Percentiles rank a stretch among this genome's conserved stretches.
Conservation (phyloP, 2,329 filamentous ascomycete genomes). For the Arthrobotrys conoides region DNA sequence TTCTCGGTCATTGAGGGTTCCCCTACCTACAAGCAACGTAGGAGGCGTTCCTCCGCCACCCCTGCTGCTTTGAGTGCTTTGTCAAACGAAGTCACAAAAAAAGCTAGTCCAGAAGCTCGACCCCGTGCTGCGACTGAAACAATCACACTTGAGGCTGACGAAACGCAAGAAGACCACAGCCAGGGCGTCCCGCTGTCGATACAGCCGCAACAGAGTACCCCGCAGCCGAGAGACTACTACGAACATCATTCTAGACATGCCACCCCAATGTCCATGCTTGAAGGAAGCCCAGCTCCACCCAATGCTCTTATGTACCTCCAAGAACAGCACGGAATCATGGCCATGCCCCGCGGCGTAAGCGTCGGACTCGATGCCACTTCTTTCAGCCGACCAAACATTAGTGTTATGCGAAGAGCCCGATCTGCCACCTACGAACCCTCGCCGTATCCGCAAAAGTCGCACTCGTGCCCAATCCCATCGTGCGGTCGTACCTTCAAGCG, state of each 20-base stretch:
- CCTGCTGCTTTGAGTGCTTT: constrained; percentile 78
- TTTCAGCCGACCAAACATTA: constrained; percentile 75
- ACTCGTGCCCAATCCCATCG: constrained; percentile 98
- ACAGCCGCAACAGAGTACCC: constrained; percentile 69
- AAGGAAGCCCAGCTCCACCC: constrained; percentile 84
- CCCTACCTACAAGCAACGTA: constrained; percentile 97
- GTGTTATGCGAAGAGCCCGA: constrained; percentile 87
- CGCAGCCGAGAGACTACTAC: constrained; percentile 83
- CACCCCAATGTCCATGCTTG: constrained; percentile 83
- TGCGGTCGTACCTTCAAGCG: constrained; percentile 98
- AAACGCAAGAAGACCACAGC: constrained; percentile 61
- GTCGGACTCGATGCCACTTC: constrained; percentile 70
- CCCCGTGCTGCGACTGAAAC: constrained; percentile 84
- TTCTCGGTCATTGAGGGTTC: constrained; percentile 98
- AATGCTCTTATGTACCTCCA: constrained; percentile 78
- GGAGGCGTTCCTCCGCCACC: constrained; percentile 92
- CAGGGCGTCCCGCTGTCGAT: constrained; percentile 65
- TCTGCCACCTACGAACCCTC: constrained; percentile 98
- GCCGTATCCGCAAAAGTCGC: constrained; percentile 96
- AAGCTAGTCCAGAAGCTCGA: constrained; percentile 83
- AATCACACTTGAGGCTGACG: constrained; percentile 69
- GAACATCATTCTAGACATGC: constrained; percentile 85
- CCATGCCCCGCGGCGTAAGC: constrained; percentile 68
- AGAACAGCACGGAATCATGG: constrained; percentile 68
- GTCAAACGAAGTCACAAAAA: constrained; percentile 72